phyloP scores from a whole-genome alignment of 2,329 filamentous ascomycete species.

The Beauveria sp. region DNA sequence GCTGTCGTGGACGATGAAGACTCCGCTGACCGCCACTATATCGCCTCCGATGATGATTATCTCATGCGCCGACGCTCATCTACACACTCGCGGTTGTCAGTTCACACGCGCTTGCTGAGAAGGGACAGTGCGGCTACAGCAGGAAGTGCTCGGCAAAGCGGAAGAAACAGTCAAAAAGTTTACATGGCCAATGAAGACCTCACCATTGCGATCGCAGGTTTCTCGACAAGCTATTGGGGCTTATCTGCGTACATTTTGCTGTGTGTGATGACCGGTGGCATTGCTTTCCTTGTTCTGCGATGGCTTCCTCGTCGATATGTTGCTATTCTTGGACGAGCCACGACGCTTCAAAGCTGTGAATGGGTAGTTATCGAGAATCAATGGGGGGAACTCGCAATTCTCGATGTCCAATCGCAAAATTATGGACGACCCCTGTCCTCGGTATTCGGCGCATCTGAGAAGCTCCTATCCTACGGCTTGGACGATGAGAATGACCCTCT shows the following conservation, averaged over 20 bases:
- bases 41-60: constrained; percentile 37
- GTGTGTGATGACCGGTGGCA: constrained; percentile 64
- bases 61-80: constrained; percentile 55
- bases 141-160: constrained; percentile 53
- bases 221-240: constrained; percentile 67
- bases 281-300: constrained; percentile 76
- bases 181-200: constrained; percentile 91
- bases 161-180: constrained; percentile 76
- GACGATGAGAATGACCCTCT: constrained; percentile 66
- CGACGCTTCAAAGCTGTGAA: constrained; percentile 64
- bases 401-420: constrained; percentile 51
- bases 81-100: constrained; percentile 46
- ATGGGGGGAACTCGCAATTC: constrained; percentile 86
- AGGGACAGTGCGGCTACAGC: constrained; percentile 64
- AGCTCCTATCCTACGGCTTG: constrained; percentile 44
- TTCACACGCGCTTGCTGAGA: constrained; percentile 60
- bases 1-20: constrained; percentile 33
- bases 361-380: constrained; percentile 98
- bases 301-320: constrained; percentile 91
- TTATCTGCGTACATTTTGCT: constrained; percentile 61
- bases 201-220: constrained; percentile 88
- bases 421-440: constrained; percentile 52
- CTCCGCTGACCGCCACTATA: constrained; percentile 34
- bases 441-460: constrained; percentile 61
- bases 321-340: constrained; percentile 60